A percentile compares a stretch with the other conserved stretches of the same genome.
phyloP scores from a whole-genome alignment of 495 filamentous ascomycete genomes.

The Oidiodendron maius region DNA sequence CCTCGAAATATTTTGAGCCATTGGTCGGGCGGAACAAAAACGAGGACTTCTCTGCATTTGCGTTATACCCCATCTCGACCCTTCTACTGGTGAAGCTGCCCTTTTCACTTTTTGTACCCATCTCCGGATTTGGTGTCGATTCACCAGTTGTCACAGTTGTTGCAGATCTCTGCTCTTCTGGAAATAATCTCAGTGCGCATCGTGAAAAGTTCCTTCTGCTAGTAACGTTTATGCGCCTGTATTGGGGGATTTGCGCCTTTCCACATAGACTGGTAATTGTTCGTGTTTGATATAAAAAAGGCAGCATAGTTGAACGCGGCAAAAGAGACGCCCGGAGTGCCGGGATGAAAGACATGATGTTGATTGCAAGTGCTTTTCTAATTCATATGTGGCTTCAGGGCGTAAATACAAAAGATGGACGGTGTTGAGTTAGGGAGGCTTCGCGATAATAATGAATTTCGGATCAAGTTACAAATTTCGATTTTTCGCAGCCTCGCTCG shows the following conservation, averaged over 20 bases:
- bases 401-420: no score
- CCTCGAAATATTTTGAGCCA: not conserved
- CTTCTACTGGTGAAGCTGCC: not conserved
- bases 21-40: no score
- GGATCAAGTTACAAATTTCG: no score
- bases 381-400: no score
- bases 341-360: no score
- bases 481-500: no score
- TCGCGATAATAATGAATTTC: no score
- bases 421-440: no score
- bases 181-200: constrained; percentile 1
- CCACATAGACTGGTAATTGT: constrained; percentile 39
- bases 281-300: constrained; percentile 69
- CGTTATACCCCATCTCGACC: not conserved
- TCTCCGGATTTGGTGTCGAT: not conserved
- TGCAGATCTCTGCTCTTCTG: not conserved
- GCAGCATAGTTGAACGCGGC: constrained; percentile 19
- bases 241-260: constrained; percentile 4
- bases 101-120: not conserved
- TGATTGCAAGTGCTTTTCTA: no score
- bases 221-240: not conserved
- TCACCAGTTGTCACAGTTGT: not conserved
- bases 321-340: not conserved
- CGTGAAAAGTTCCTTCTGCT: not conserved
- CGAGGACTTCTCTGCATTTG: no score